A percentile compares a stretch with the other conserved stretches of the same genome.
Conservation (phyloP, 345 rosid species). For the Tarenaya hassleriana region DNA sequence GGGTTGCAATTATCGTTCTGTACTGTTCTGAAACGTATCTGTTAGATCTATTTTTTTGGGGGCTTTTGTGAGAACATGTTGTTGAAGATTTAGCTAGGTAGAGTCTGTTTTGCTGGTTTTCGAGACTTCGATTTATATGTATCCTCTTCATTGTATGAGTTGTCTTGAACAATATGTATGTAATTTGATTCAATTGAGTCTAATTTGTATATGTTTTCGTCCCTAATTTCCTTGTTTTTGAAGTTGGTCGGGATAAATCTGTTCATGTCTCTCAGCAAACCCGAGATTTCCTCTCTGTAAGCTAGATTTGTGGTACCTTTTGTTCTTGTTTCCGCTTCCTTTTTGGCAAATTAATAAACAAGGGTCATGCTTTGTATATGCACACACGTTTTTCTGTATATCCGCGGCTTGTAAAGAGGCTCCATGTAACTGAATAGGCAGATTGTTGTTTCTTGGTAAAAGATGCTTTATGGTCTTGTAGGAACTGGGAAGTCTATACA, state of each 20-base stretch:
- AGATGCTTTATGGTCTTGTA: constrained; percentile 15
- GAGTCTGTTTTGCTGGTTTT: too few relatives aligned
- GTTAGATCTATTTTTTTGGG: constrained; percentile 23
- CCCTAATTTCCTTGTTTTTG: too few relatives aligned
- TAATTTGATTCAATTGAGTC: too few relatives aligned
- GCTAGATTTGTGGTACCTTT: constrained; percentile 2
- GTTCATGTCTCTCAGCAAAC: too few relatives aligned
- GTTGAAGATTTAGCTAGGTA: neutral
- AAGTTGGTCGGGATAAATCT: too few relatives aligned
- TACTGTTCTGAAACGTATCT: neutral
- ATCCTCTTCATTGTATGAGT: too few relatives aligned
- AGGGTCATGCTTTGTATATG: neutral
- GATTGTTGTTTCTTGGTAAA: constrained; percentile 16
- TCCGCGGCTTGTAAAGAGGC: constrained; percentile 16
- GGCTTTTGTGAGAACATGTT: constrained; percentile 25
- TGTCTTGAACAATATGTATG: too few relatives aligned
- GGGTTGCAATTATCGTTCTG: constrained; percentile 10
- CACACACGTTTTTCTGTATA: constrained; percentile 7
- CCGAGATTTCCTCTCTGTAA: constrained; percentile 9
- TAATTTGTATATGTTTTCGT: too few relatives aligned
- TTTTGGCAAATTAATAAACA: neutral
- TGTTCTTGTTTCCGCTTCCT: neutral
- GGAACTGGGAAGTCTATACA: neutral
- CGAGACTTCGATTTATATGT: too few relatives aligned
- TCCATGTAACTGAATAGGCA: constrained; percentile 17